Evolutionary conservation across 1,284 basidiomycete species (phyloP).

Genomic region (Cryptococcus sp.): DNA sequence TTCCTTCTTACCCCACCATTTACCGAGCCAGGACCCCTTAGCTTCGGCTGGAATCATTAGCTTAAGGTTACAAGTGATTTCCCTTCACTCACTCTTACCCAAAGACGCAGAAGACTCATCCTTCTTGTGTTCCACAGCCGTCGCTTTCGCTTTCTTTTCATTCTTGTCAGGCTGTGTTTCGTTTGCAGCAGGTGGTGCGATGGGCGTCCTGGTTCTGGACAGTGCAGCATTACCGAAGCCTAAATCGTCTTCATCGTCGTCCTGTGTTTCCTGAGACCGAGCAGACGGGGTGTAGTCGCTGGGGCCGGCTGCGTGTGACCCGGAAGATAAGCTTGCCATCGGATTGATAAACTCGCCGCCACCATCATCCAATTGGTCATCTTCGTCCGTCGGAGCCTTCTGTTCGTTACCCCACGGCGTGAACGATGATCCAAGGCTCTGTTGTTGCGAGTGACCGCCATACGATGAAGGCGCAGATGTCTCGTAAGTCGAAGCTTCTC

Average conservation of each 20-base stretch:
- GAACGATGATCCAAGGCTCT: neutral
- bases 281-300: constrained; percentile 10
- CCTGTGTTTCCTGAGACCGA: constrained; percentile 35
- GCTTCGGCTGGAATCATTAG: constrained; percentile 3
- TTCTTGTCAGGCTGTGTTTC: constrained; percentile 7
- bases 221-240: constrained; percentile 75
- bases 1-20: constrained; percentile 63
- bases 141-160: constrained; percentile 11
- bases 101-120: neutral
- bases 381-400: constrained; percentile 20
- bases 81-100: neutral
- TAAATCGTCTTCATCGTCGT: constrained; percentile 78
- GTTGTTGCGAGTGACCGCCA: neutral
- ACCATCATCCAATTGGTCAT: constrained; percentile 29
- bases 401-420: constrained; percentile 8
- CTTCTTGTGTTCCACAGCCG: neutral
- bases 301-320: neutral
- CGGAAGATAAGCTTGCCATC: constrained; percentile 59
- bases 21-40: constrained; percentile 67
- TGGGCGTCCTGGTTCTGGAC: constrained; percentile 31
- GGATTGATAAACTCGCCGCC: constrained; percentile 74
- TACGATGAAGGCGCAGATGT: constrained; percentile 6
- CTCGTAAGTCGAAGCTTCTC: constrained; percentile 10
- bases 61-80: constrained; percentile 1
- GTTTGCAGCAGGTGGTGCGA: neutral